Evolutionary conservation across 345 rosid species (phyloP).

Genomic region (Hevea brasiliensis): DNA sequence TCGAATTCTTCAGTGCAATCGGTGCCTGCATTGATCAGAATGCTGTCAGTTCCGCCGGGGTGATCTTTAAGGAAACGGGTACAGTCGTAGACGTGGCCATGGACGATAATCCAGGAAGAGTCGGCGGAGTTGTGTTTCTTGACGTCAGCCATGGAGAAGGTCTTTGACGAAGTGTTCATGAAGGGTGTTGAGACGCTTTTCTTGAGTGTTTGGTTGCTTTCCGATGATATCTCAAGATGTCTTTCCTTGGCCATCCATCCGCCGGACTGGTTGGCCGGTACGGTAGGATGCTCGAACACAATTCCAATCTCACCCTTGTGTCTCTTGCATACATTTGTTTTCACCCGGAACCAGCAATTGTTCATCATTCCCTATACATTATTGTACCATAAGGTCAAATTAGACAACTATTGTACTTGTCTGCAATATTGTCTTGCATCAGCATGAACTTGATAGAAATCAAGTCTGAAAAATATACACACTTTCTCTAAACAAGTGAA

Average conservation of each 20-base stretch:
- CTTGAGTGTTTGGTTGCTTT: slow-evolving; percentile 48
- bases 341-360: slow-evolving; percentile 93
- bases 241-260: slow-evolving; percentile 98
- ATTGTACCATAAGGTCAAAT: background rate
- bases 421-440: no score
- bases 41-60: slow-evolving; percentile 87
- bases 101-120: slow-evolving; percentile 91
- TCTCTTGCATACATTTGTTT: slow-evolving; percentile 68
- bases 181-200: slow-evolving; percentile 88
- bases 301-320: slow-evolving; percentile 93
- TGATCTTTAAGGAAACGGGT: slow-evolving; percentile 87
- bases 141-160: slow-evolving; percentile 67
- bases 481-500: no score
- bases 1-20: slow-evolving; percentile 96
- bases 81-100: slow-evolving; percentile 89
- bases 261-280: slow-evolving; percentile 85
- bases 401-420: background rate
- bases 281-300: slow-evolving; percentile 88
- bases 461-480: no score
- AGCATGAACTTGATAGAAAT: no score
- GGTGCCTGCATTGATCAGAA: slow-evolving; percentile 82
- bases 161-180: slow-evolving; percentile 74
- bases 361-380: slow-evolving; percentile 92
- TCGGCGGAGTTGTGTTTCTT: slow-evolving; percentile 63
- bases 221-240: slow-evolving; percentile 60